Base-by-base conservation (phyloP, 2,329 filamentous ascomycete species). In the Hysterium pulicare region DNA sequence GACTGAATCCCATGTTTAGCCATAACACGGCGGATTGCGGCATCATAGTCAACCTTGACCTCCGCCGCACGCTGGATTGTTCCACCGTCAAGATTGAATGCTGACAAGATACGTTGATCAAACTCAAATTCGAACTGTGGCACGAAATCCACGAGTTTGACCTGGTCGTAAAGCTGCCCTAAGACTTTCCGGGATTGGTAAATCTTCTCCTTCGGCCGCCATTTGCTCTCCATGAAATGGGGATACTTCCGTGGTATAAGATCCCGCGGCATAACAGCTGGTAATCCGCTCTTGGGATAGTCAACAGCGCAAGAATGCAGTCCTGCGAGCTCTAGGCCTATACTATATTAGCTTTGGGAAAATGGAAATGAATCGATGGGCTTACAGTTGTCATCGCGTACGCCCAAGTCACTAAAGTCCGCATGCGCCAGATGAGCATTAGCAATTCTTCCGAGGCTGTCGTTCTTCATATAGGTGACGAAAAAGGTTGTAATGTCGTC, bases 301-400 rank as follows among this genome's bases (percentile, higher is more conserved):
- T 98, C 93, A 1, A 98, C 93, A 0, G 93, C 91, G 53, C 83
- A 82, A 0, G 93, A 97, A 62, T 98, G 93, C 2, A 97, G 71
- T 7, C 77, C 71, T 2, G 91, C 90, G 4, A 97, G 74, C 38
- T 82, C 71, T 0, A 93, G 68, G 54, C 79, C 79, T 82, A 24
- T 20, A 47, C 30, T 33, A 37, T 11, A 15, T 9, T 44, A 23
- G 39, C 33, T n/a, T 33, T 16, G 13, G 13, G n/a, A 31, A 4
- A 23, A 31, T 24, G 1, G 38, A 7, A 21, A n/a, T 32, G 22
- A 19, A 20, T 31, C 8, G 24, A 13, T 20, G 2, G 7, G 66
- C 77, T 72, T 67, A 78, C 90, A 97, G 44, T 77, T 82, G 0
- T 71, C 53, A 49, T 83, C 75, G 51, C 82, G 83, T 1, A 91